Base-by-base conservation (phyloP, 371 early-diverging fungal genomes). In the Dipsacomyces acuminosporus region DNA sequence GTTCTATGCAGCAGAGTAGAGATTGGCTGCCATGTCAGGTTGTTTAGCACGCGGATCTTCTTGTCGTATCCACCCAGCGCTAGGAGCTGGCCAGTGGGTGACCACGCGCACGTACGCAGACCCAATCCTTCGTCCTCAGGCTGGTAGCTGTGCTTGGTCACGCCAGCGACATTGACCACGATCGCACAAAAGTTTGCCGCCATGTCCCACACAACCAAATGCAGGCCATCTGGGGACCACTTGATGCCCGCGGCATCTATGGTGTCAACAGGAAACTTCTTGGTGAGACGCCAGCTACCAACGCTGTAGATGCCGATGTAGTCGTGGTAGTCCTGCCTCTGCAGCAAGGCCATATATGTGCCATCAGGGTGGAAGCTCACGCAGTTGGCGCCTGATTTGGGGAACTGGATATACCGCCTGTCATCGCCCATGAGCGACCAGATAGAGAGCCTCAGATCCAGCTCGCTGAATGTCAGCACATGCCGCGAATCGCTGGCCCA, bases 221-320 rank as follows among this genome's bases (percentile, higher is more conserved):
- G 88, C 45, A 78, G 74, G 22, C 91, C 89, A 59, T 91, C 83
- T 4, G 92, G 91, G 6, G 93, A 91, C 92, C 92, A 91, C 40
- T 72, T 64, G 6, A 92, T 48, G 45, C 86, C 81, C 9, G 77
- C 79, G 26, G 83, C 42, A 63, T 93, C 91, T 1, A 62, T 57
- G 0, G 88, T 88, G 22, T 86, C 85, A 8, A 83, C 54, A 13
- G 74, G 77, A 50, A 90, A 82, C 24, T 80, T 76, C 81, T 87
- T 51, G 24, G 51, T 51, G 42, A 56, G 26, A 30, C 42, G 60
- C 83, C 83, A 88, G 21, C 76, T 78, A 21, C 77, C 73, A 17
- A 79, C 76, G 53, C 80, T 78, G 61, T 86, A 90, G 3, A 92
- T 75, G 22, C 81, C 74, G 1, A 93, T 45, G 43, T 67, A 78